Evolutionary conservation across 306 rosid species (phyloP).

Genomic region (Quercus bicolor): DNA sequence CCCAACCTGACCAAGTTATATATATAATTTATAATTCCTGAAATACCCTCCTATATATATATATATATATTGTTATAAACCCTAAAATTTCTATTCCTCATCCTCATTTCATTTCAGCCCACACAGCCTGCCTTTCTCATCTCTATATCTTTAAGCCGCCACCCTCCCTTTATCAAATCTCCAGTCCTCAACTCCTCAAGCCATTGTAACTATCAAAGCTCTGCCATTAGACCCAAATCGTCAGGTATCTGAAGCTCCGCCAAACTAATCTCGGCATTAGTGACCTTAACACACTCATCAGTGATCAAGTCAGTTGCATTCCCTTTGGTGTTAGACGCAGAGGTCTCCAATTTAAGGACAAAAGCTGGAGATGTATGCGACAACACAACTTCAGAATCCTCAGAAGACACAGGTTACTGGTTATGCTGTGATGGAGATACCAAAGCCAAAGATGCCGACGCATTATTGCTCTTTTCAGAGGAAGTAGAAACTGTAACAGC

Average conservation of each 20-base stretch:
- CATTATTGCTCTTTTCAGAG: slow-evolving; percentile 16
- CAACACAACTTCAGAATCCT: slow-evolving; percentile 13
- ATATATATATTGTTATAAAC: too few species aligned
- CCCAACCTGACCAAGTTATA: too few species aligned
- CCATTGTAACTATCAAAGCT: slow-evolving; percentile 33
- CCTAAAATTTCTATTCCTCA: too few species aligned
- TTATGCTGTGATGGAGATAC: neutral
- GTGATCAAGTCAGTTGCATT: slow-evolving; percentile 14
- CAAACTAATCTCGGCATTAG: slow-evolving; percentile 8
- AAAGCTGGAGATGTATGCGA: slow-evolving; percentile 56
- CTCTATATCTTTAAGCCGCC: too few species aligned
- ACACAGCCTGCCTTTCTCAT: too few species aligned
- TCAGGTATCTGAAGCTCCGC: slow-evolving; percentile 36
- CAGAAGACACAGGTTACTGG: neutral
- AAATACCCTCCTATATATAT: too few species aligned
- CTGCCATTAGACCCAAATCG: slow-evolving; percentile 38
- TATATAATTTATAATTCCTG: too few species aligned
- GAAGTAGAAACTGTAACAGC: neutral
- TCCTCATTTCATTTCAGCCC: too few species aligned
- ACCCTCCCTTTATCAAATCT: neutral
- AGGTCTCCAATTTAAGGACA: slow-evolving; percentile 52
- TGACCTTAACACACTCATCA: slow-evolving; percentile 20
- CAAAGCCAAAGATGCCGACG: neutral
- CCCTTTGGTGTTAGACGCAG: slow-evolving; percentile 23
- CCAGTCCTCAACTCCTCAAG: slow-evolving; percentile 27